Evolutionary conservation across 768 basidiomycete genomes (phyloP).

Genomic region (Pleurotus sapidus): DNA sequence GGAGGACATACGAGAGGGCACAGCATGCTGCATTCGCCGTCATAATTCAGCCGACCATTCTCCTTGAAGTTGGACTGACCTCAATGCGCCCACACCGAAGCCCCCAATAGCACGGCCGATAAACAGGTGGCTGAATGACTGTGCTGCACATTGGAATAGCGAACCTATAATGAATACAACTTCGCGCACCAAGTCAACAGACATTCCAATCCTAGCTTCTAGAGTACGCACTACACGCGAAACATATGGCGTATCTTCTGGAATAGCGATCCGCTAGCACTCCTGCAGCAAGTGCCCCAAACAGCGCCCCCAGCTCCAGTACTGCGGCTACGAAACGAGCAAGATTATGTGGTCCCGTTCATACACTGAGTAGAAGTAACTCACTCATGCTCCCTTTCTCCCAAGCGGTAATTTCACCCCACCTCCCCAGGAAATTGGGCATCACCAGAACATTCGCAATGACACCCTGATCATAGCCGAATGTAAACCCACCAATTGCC

Average conservation of each 20-base stretch:
- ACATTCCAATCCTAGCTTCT: neutral
- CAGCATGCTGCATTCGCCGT: neutral
- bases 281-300: conserved; percentile 70
- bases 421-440: conserved; percentile 65
- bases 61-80: conserved; percentile 32
- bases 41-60: neutral
- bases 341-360: neutral
- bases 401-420: conserved; percentile 62
- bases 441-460: conserved; percentile 86
- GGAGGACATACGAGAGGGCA: neutral
- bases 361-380: conserved; percentile 17
- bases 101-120: conserved; percentile 76
- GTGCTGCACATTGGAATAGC: conserved; percentile 61
- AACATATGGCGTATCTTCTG: conserved; percentile 62
- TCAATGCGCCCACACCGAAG: conserved; percentile 74
- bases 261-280: conserved; percentile 68
- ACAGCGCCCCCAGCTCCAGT: conserved; percentile 74
- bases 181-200: conserved; percentile 16
- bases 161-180: conserved; percentile 76
- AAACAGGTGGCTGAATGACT: conserved; percentile 52
- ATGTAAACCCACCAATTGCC: conserved; percentile 73
- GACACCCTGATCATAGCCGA: conserved; percentile 85
- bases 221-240: conserved; percentile 59
- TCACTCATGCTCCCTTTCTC: conserved; percentile 79
- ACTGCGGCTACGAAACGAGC: conserved; percentile 53